Evolutionary conservation across 371 early-diverging fungal genomes (phyloP).

Genomic region (Mucor piriformis): DNA sequence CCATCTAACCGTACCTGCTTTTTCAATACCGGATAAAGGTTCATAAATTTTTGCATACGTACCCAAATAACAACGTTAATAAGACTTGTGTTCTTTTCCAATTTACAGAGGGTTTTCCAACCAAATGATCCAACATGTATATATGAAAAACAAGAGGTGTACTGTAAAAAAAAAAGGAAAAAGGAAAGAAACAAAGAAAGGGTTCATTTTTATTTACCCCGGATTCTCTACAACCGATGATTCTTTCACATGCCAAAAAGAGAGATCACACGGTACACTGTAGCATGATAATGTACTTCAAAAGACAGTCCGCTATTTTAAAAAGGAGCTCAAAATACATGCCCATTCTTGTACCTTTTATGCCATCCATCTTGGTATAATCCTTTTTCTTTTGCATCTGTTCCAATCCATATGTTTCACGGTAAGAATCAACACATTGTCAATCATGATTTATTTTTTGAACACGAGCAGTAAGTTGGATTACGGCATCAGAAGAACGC

Average conservation of each 20-base stretch:
- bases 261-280: neutral
- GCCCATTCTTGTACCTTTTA: no score
- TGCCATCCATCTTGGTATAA: slow-evolving; percentile 6
- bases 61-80: slow-evolving; percentile 65
- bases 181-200: neutral
- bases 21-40: neutral
- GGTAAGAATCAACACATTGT: slow-evolving; percentile 19
- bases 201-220: slow-evolving; percentile 9
- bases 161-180: neutral
- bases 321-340: neutral
- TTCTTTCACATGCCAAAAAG: slow-evolving; percentile 11
- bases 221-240: slow-evolving; percentile 4
- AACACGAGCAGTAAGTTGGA: slow-evolving; percentile 3
- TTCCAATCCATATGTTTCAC: slow-evolving; percentile 15
- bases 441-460: slow-evolving; percentile 14
- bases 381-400: slow-evolving; percentile 13
- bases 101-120: slow-evolving; percentile 91
- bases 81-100: slow-evolving; percentile 84
- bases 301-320: neutral
- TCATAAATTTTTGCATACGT: neutral
- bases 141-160: neutral
- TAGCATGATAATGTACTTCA: neutral
- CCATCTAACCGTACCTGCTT: no score
- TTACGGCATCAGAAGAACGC: slow-evolving; percentile 3
- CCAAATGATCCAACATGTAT: slow-evolving; percentile 86